These are phyloP conservation scores for Truncatella angustata DNA, from an alignment of 2,329 filamentous ascomycete genomes.

Conservation along the genomic window DNA sequence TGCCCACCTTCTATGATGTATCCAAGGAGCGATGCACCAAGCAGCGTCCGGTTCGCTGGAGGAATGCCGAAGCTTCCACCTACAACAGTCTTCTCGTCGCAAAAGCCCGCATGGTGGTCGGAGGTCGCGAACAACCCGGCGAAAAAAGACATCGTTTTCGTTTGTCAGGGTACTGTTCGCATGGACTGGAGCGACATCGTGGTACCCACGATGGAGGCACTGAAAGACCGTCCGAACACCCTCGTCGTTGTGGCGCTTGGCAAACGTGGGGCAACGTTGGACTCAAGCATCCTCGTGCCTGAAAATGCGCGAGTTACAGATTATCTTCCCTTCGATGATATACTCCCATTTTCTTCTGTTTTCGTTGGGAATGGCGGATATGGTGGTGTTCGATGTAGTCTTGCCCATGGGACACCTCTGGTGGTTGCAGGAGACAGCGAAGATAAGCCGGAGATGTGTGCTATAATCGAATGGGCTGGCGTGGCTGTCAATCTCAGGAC, in stretches of 20 bases:
- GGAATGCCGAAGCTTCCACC: background rate
- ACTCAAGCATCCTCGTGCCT: background rate
- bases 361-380: slow-evolving; percentile 7
- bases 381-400: background rate
- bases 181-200: slow-evolving; percentile 29
- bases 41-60: background rate
- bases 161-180: slow-evolving; percentile 34
- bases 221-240: slow-evolving; percentile 29
- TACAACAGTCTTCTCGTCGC: background rate
- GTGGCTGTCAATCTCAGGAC: slow-evolving; percentile 8
- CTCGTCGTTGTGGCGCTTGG: slow-evolving; percentile 27
- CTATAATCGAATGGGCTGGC: slow-evolving; percentile 3
- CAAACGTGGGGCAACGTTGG: slow-evolving; percentile 1
- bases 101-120: slow-evolving; percentile 6
- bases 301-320: slow-evolving; percentile 1
- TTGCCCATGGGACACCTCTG: slow-evolving; percentile 5
- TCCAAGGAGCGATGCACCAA: slow-evolving; percentile 11
- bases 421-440: slow-evolving; percentile 6
- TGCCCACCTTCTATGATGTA: slow-evolving; percentile 8
- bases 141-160: slow-evolving; percentile 30
- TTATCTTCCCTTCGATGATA: slow-evolving; percentile 1
- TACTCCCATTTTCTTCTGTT: slow-evolving; percentile 1
- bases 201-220: slow-evolving; percentile 32
- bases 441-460: slow-evolving; percentile 10
- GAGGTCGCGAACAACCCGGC: slow-evolving; percentile 3